A percentile compares a stretch with the other conserved stretches of the same genome.
phyloP scores from a whole-genome alignment of 2,329 filamentous ascomycete genomes.

The Ceratocystis eucalypticola region DNA sequence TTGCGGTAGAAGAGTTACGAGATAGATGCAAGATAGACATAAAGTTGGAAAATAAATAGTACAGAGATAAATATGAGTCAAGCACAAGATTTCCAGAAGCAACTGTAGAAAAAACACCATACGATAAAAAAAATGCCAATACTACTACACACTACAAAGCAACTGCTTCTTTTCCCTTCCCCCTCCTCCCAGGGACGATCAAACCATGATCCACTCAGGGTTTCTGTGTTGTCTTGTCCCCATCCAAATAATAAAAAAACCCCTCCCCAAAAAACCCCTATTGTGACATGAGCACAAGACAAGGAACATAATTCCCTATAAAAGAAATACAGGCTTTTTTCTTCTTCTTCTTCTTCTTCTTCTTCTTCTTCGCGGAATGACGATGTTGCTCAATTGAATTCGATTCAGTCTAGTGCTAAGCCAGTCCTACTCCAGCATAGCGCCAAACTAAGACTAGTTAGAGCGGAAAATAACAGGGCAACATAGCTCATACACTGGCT shows the following conservation, averaged over 20 bases:
- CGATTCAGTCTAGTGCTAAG: neutral
- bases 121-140: neutral
- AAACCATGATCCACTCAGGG: neutral
- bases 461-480: neutral
- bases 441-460: neutral
- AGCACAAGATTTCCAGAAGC: neutral
- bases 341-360: neutral
- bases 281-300: neutral
- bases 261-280: neutral
- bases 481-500: neutral
- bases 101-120: neutral
- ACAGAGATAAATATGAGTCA: neutral
- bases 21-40: neutral
- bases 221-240: neutral
- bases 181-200: neutral
- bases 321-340: neutral
- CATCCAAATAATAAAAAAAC: too few species aligned
- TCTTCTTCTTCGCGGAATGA: neutral
- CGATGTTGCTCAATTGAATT: neutral
- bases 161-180: neutral
- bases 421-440: neutral
- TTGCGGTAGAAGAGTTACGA: neutral
- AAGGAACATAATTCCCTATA: neutral
- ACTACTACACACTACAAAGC: neutral
- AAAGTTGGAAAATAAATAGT: neutral